These are phyloP conservation scores for Hemerocallis citrina DNA, from an alignment of 106 monocot species.

Conservation along the genomic window DNA sequence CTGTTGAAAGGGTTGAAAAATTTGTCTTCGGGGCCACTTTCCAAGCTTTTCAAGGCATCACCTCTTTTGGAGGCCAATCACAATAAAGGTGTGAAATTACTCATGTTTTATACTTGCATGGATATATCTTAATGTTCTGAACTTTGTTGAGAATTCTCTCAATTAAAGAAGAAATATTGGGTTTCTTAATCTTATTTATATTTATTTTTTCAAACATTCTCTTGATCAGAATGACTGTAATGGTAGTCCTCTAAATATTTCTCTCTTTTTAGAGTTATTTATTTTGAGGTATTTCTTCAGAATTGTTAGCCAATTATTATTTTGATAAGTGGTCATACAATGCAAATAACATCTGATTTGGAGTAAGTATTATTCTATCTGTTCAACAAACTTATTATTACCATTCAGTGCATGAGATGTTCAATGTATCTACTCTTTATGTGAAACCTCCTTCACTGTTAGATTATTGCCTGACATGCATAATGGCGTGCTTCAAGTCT, in stretches of 20 bases:
- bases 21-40: constrained; percentile 86
- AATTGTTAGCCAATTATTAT: not conserved
- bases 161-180: not conserved
- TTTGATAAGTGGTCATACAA: too few species aligned
- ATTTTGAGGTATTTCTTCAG: not conserved
- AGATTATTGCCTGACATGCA: not conserved
- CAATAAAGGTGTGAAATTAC: constrained; percentile 26
- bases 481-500: not conserved
- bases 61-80: constrained; percentile 20
- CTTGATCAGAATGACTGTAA: not conserved
- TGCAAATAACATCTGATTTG: not conserved
- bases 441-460: not conserved
- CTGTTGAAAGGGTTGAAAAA: constrained; percentile 68
- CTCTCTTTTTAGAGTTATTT: not conserved
- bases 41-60: constrained; percentile 77
- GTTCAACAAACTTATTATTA: not conserved
- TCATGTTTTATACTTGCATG: not conserved
- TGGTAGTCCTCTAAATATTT: not conserved
- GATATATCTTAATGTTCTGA: not conserved
- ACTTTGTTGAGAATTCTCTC: not conserved
- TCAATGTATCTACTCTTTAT: not conserved
- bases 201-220: not conserved
- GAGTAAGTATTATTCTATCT: not conserved
- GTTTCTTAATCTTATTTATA: not conserved
- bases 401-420: not conserved